phyloP scores from a whole-genome alignment of 2,329 filamentous ascomycete genomes.

The Cladophialophora bantiana region DNA sequence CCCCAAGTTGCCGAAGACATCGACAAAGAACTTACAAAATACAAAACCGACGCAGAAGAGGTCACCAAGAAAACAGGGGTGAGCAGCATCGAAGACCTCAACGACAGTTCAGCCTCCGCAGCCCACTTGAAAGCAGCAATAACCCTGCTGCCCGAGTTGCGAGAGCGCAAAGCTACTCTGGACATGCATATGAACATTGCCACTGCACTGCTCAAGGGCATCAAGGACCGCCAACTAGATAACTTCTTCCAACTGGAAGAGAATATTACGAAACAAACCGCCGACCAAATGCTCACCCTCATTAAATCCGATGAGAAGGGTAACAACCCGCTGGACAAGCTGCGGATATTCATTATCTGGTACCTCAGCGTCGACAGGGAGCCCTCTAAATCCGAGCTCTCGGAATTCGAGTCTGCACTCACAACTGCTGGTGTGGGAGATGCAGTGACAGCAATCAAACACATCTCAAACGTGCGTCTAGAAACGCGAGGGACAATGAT shows the following conservation, averaged over 20 bases:
- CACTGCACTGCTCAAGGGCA: slow-evolving; percentile 77
- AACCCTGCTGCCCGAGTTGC: slow-evolving; percentile 85
- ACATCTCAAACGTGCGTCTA: slow-evolving; percentile 88
- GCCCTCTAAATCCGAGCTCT: slow-evolving; percentile 79
- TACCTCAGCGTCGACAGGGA: slow-evolving; percentile 93
- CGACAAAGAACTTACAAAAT: slow-evolving; percentile 88
- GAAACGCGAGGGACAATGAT: slow-evolving; percentile 99
- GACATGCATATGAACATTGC: slow-evolving; percentile 99
- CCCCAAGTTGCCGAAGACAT: slow-evolving; percentile 97
- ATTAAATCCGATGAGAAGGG: slow-evolving; percentile 84
- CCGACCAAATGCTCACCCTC: slow-evolving; percentile 84
- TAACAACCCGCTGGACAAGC: slow-evolving; percentile 82
- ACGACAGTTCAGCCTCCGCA: slow-evolving; percentile 85
- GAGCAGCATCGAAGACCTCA: slow-evolving; percentile 88
- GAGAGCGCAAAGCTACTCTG: slow-evolving; percentile 88
- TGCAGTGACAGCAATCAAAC: slow-evolving; percentile 73
- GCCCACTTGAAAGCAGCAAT: slow-evolving; percentile 97
- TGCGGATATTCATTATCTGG: slow-evolving; percentile 96
- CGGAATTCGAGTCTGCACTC: slow-evolving; percentile 84
- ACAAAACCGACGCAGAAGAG: slow-evolving; percentile 93
- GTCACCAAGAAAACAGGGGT: slow-evolving; percentile 96
- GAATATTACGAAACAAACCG: slow-evolving; percentile 87
- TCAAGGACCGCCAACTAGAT: slow-evolving; percentile 93
- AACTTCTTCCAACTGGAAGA: slow-evolving; percentile 97
- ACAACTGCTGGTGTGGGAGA: slow-evolving; percentile 74